These are phyloP conservation scores for Tolypocladium album DNA, from an alignment of 2,329 filamentous ascomycete genomes.

Conservation along the genomic window DNA sequence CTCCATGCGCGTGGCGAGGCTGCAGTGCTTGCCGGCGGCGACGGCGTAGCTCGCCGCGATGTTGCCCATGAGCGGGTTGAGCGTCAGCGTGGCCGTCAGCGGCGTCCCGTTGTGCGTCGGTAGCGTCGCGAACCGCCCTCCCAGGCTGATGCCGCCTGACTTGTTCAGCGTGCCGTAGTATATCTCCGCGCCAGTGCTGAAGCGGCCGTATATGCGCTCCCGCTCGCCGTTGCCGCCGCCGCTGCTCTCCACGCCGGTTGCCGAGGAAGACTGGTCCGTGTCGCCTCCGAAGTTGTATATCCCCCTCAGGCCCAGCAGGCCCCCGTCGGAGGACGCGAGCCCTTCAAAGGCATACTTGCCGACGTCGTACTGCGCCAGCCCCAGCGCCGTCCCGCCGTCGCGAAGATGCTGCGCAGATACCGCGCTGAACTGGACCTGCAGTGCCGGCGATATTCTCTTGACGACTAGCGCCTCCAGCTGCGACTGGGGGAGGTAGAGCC, in stretches of 20 bases:
- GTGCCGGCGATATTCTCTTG: constrained; percentile 62
- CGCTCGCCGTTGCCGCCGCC: constrained; percentile 23
- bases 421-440: constrained; percentile 70
- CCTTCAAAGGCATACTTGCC: constrained; percentile 85
- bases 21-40: constrained; percentile 70
- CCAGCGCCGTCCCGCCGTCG: constrained; percentile 67
- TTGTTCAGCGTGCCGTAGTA: constrained; percentile 97
- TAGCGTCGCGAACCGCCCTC: constrained; percentile 80
- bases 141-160: constrained; percentile 81
- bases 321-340: constrained; percentile 85
- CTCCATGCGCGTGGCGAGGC: constrained; percentile 82
- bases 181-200: constrained; percentile 83
- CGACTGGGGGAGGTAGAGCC: constrained; percentile 73
- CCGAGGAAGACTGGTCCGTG: constrained; percentile 24
- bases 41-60: constrained; percentile 88
- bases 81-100: constrained; percentile 82
- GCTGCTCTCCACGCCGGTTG: constrained; percentile 9
- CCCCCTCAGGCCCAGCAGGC: constrained; percentile 74
- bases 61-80: constrained; percentile 92
- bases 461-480: constrained; percentile 80
- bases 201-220: constrained; percentile 64
- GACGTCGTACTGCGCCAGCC: constrained; percentile 68
- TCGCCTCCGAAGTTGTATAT: constrained; percentile 91
- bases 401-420: constrained; percentile 62
- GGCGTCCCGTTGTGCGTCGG: constrained; percentile 74